phyloP scores from a whole-genome alignment of 176 grass and related monocot species.

The Triticum turgidum region DNA sequence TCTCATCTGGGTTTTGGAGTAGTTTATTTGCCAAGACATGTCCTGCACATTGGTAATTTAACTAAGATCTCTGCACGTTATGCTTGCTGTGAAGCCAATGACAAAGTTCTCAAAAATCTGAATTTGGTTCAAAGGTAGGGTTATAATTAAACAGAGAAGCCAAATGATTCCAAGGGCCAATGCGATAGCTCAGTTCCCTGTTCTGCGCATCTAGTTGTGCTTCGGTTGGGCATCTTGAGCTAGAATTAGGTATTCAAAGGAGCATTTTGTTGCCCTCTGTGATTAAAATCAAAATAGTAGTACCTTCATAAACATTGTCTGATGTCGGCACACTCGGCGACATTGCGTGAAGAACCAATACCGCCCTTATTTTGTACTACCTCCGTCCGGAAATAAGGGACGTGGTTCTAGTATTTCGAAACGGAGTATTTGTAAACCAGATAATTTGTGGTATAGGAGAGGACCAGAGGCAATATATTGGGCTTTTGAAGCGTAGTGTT shows the following conservation, averaged over 20 bases:
- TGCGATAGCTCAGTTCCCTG: conserved; percentile 7
- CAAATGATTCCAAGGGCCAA: conserved; percentile 35
- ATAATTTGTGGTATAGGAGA: not conserved
- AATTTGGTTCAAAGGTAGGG: not conserved
- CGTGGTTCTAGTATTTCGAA: no score
- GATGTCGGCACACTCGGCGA: not conserved
- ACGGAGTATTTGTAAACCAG: not conserved
- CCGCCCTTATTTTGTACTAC: not conserved
- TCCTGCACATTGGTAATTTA: not conserved
- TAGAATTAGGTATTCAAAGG: not conserved
- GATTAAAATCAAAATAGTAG: not conserved
- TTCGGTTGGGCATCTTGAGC: conserved; percentile 12
- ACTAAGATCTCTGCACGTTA: conserved; percentile 21
- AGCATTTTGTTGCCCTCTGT: not conserved
- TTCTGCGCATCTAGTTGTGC: conserved; percentile 14
- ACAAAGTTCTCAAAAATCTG: conserved; percentile 13
- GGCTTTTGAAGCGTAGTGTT: not conserved
- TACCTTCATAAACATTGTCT: not conserved
- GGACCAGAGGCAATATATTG: not conserved
- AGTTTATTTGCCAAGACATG: not conserved
- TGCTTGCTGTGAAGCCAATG: not conserved
- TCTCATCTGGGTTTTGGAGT: conserved; percentile 19
- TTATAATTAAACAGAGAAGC: conserved; percentile 28
- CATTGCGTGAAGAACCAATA: not conserved
- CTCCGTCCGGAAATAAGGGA: no score